Base-by-base conservation (phyloP, 306 rosid genomes). In the Calophaca sinica region DNA sequence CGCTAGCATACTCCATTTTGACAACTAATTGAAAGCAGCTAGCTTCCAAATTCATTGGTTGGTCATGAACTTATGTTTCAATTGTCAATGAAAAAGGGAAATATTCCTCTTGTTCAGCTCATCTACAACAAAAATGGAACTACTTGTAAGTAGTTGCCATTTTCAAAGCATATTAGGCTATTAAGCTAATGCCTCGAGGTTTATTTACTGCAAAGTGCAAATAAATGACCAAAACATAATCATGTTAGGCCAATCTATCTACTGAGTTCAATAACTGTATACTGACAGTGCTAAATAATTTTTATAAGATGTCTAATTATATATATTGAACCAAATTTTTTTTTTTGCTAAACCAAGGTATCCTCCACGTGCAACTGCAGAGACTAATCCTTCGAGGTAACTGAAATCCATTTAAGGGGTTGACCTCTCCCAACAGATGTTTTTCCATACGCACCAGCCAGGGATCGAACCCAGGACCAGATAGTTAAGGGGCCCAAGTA, bases 21-120 rank as follows among this genome's bases (percentile, higher is more conserved):
- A 58, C 45, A 3, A 9, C 14, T 78, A 76, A 28, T 72, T 80
- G 81, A 73, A 70, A 79, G 83, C 85, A 83, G 73, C 87, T 84
- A 54, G 67, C 80, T 81, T 66, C 83, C 84, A 76, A 73, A 59
- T 68, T 79, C 64, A 48, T 41, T 42, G 75, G 59, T 42, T 54
- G 51, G 29, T 13, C 53, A 39, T 65, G 28, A 50, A 59, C 54
- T 39, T 65, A 36, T 5, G 11, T 32, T 42, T 39, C 48, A 59
- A 75, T 14, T 9, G 55, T 5, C 42, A 11, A 10, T 11, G 61
- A 45, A 54, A 68, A 50, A 0, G 54, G 6, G 26, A 33, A 72
- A 65, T 75, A 71, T 64, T 64, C 53, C n/a, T 55, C 33, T 54
- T 11, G 11, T 29, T 49, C 36, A 39, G 8, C 49, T 62, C 4